Evolutionary conservation across 2,329 filamentous ascomycete species (phyloP).

Genomic region (Fusarium vanettenii): DNA sequence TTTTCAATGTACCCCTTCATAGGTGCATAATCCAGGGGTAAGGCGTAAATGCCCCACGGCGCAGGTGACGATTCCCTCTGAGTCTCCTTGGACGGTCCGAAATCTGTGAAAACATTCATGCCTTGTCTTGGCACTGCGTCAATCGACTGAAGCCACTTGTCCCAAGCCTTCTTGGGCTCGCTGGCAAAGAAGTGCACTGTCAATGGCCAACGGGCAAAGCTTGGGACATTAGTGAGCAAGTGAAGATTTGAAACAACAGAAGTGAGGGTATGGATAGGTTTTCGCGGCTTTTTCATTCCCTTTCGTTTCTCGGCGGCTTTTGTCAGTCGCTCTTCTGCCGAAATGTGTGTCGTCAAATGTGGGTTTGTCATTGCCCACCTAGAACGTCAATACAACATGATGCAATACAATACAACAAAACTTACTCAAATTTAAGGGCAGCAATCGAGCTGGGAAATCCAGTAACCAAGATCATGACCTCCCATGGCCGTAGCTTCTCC

Average conservation of each 20-base stretch:
- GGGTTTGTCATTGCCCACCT: constrained; percentile 95
- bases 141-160: constrained; percentile 63
- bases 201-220: constrained; percentile 87
- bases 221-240: constrained; percentile 80
- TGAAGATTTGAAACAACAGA: constrained; percentile 85
- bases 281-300: constrained; percentile 64
- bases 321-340: constrained; percentile 69
- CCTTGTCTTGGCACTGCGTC: constrained; percentile 59
- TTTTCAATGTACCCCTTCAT: constrained; percentile 67
- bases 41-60: constrained; percentile 62
- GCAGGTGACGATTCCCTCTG: constrained; percentile 10
- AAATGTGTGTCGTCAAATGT: constrained; percentile 82
- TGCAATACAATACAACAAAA: constrained; percentile 23
- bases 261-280: constrained; percentile 69
- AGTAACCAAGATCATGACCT: constrained; percentile 87
- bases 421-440: constrained; percentile 93
- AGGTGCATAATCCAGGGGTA: constrained; percentile 66
- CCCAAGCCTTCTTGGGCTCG: constrained; percentile 79
- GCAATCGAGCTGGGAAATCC: constrained; percentile 90
- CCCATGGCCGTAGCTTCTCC: constrained; percentile 81
- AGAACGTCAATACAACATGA: constrained; percentile 3
- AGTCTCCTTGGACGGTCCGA: constrained; percentile 46
- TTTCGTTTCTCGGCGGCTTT: constrained; percentile 61
- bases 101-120: constrained; percentile 69
- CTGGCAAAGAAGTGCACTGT: constrained; percentile 80